Base-by-base conservation (phyloP, 169 alveolate species). In the Haemoproteus tartakovskyi region DNA sequence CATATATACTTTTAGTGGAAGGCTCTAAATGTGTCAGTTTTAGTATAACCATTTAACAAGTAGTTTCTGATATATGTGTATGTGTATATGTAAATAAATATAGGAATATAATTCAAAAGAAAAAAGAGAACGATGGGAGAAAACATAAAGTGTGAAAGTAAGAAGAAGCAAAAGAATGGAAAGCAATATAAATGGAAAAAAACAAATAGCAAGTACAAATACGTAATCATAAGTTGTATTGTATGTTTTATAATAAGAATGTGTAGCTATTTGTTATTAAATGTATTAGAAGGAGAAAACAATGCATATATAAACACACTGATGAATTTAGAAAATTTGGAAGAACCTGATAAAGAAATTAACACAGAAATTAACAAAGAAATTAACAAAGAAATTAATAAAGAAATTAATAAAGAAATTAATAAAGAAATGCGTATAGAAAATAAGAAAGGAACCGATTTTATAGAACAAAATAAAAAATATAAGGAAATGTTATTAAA, bases 221-320 rank as follows among this genome's bases (percentile, higher is more conserved):
- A 62, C 4, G 33, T 64, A 64, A 12, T 57, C 2, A 2, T 46
- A 14, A 64, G 67, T 27, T n/a, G 36, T 11, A 24, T 51, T 12
- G 11, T 51, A 16, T 64, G 67, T n/a, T 19, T 64, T 8, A 0
- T 29, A n/a, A 41, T 64, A 16, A 50, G 81, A 38, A 40, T 51
- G 14, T 6, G 27, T 1, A 14, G 30, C 11, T 64, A 38, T 38
- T 64, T n/a, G 3, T 3, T 64, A 5, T 21, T 38, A 21, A 41
- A 64, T 27, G 18, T 51, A 8, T 19, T 64, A 21, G 60, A 64
- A 19, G 81, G 67, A 22, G 40, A 60, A 5, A 57, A 33, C 29
- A 51, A 64, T 43, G 57, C 14, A 64, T 64, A 64, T 36, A 50
- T 64, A 24, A 30, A 64, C 29, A 51, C 11, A 37, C 14, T 64